phyloP scores from a whole-genome alignment of 2,329 filamentous ascomycete genomes.

The Ceratocystis eucalypticola region DNA sequence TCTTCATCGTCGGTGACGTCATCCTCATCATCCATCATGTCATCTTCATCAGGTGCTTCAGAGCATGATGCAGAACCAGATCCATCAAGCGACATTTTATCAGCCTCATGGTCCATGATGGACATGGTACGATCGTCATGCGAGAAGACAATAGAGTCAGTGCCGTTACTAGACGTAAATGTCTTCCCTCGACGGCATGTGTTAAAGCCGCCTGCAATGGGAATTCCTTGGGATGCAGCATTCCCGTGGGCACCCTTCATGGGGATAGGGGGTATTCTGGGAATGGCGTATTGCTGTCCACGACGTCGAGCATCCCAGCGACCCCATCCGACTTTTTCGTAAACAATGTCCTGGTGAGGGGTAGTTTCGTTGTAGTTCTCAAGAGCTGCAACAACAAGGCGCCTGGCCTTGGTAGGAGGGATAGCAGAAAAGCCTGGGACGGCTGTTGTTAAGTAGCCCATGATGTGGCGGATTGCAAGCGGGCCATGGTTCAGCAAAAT shows the following conservation, averaged over 20 bases:
- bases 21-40: constrained; percentile 61
- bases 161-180: constrained; percentile 46
- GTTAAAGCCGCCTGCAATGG: constrained; percentile 35
- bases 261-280: constrained; percentile 26
- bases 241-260: constrained; percentile 27
- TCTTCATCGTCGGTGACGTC: constrained; percentile 93
- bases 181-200: constrained; percentile 31
- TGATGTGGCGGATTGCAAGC: constrained; percentile 86
- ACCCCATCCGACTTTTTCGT: constrained; percentile 95
- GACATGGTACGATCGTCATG: constrained; percentile 52
- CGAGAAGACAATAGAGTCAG: constrained; percentile 60
- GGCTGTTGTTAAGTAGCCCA: constrained; percentile 83
- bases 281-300: constrained; percentile 42
- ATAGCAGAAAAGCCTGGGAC: constrained; percentile 88
- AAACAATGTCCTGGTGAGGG: constrained; percentile 58
- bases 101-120: constrained; percentile 73
- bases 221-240: constrained; percentile 34
- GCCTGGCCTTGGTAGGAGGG: constrained; percentile 74
- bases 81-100: constrained; percentile 82
- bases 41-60: constrained; percentile 53
- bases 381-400: constrained; percentile 81
- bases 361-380: constrained; percentile 54
- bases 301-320: constrained; percentile 77
- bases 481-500: constrained; percentile 84
- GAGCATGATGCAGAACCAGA: constrained; percentile 61